These are phyloP conservation scores for Coemansia sp. DNA, from an alignment of 192 early-diverging fungal genomes.

Conservation along the genomic window DNA sequence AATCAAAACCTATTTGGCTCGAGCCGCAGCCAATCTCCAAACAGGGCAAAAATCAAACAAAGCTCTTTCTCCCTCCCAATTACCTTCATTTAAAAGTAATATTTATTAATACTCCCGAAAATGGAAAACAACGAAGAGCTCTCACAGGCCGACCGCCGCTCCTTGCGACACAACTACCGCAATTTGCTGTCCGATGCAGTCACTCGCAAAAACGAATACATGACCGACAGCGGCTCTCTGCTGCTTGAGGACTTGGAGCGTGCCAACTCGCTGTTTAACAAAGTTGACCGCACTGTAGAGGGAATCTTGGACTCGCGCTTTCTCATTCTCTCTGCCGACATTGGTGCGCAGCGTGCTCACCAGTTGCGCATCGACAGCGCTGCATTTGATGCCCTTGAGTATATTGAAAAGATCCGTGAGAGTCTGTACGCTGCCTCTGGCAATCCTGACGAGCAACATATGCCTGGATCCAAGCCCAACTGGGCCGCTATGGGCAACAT, in stretches of 20 bases:
- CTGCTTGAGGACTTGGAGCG: slow-evolving; percentile 45
- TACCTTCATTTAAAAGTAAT: background rate
- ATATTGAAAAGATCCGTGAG: slow-evolving; percentile 63
- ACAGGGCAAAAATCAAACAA: no score
- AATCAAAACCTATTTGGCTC: background rate
- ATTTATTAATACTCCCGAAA: background rate
- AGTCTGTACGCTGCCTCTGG: slow-evolving; percentile 50
- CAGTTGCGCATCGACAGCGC: slow-evolving; percentile 74
- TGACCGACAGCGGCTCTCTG: slow-evolving; percentile 25
- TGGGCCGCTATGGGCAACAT: slow-evolving; percentile 65
- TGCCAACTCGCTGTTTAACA: slow-evolving; percentile 36
- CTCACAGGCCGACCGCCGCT: slow-evolving; percentile 22
- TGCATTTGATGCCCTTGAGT: slow-evolving; percentile 78
- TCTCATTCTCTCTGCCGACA: slow-evolving; percentile 72
- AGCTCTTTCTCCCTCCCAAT: background rate
- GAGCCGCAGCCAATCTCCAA: background rate
- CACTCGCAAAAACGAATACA: slow-evolving; percentile 48
- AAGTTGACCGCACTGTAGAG: slow-evolving; percentile 82
- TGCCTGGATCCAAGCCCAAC: slow-evolving; percentile 42
- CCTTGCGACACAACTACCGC: slow-evolving; percentile 47
- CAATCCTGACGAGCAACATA: slow-evolving; percentile 39
- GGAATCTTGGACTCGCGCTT: slow-evolving; percentile 86
- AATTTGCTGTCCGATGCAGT: slow-evolving; percentile 42
- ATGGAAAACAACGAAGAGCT: slow-evolving; percentile 13
- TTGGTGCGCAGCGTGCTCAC: slow-evolving; percentile 75